Percentiles rank a stretch among this genome's conserved stretches.
These are phyloP conservation scores for Pseudohalonectria lignicola DNA, from an alignment of 2,329 filamentous ascomycete species.

Conservation along the genomic window DNA sequence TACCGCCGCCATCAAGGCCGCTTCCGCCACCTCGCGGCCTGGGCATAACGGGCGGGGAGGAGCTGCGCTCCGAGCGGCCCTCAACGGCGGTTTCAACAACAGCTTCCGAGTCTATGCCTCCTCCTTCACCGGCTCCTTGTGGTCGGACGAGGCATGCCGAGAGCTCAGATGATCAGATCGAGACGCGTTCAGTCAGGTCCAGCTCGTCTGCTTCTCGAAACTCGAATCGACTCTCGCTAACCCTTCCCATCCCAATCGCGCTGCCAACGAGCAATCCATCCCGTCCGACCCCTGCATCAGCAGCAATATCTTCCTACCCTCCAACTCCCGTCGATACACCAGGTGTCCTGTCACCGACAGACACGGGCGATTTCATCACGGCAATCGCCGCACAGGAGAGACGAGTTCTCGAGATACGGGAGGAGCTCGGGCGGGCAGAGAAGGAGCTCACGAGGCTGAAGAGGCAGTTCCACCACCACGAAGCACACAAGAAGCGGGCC, in stretches of 20 bases:
- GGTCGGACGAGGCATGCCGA: no score
- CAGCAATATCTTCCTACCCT: conserved; percentile 29
- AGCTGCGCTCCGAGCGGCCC: conserved; percentile 10
- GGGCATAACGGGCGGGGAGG: conserved; percentile 7
- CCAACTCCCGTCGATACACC: conserved; percentile 38
- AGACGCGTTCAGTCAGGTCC: conserved; percentile 37
- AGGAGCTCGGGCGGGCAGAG: conserved; percentile 81
- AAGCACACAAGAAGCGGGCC: conserved; percentile 64
- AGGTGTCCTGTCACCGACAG: conserved; percentile 31
- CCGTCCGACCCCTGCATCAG: conserved; percentile 36
- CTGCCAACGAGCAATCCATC: conserved; percentile 39
- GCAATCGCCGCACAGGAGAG: conserved; percentile 88
- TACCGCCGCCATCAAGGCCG: conserved; percentile 4
- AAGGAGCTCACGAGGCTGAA: conserved; percentile 66
- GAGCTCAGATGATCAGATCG: conserved; percentile 27
- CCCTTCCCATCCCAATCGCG: conserved; percentile 52
- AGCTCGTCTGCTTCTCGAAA: conserved; percentile 41
- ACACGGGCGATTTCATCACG: conserved; percentile 64
- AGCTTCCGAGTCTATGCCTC: conserved; percentile 21
- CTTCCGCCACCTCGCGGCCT: conserved; percentile 3
- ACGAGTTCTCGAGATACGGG: conserved; percentile 77
- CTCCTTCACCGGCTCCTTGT: no score
- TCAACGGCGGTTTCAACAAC: conserved; percentile 12
- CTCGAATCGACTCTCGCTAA: conserved; percentile 48
- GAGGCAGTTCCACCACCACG: conserved; percentile 69